These are phyloP conservation scores for Trypanosoma lewisi DNA, from an alignment of 208 protist genomes.

Conservation along the genomic window DNA sequence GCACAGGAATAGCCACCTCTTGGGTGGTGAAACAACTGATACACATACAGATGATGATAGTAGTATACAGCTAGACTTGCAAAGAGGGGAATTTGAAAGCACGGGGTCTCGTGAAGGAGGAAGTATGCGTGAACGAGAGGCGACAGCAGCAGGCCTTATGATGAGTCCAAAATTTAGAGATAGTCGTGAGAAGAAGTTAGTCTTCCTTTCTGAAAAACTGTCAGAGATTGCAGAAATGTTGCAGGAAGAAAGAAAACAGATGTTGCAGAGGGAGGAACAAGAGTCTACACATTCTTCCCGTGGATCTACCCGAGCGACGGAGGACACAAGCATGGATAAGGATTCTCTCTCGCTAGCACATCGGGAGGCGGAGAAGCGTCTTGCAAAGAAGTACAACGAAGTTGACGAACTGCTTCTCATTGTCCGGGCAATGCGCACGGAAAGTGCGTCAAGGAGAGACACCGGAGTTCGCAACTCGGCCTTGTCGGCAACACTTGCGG, in stretches of 20 bases:
- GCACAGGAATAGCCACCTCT: background rate
- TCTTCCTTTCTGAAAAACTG: slow-evolving; percentile 41
- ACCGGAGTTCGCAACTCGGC: background rate
- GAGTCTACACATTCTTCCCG: background rate
- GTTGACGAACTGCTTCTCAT: slow-evolving; percentile 25
- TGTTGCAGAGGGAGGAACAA: slow-evolving; percentile 24
- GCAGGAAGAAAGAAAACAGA: slow-evolving; percentile 26
- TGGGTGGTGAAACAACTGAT: background rate
- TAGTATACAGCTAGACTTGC: background rate
- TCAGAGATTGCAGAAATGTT: slow-evolving; percentile 58
- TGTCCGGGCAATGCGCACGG: slow-evolving; percentile 18
- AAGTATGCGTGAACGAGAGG: slow-evolving; percentile 24
- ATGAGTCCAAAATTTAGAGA: slow-evolving; percentile 27
- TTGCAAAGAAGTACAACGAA: slow-evolving; percentile 22
- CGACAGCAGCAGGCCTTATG: slow-evolving; percentile 35
- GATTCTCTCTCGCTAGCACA: background rate
- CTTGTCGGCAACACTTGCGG: slow-evolving; percentile 9
- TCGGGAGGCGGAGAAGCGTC: slow-evolving; percentile 20
- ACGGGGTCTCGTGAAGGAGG: slow-evolving; percentile 32
- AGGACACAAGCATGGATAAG: background rate
- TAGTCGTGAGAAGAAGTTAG: slow-evolving; percentile 37
- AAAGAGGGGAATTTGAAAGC: background rate
- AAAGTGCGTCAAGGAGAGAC: background rate
- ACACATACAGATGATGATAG: background rate
- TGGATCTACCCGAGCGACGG: background rate